Conservation (phyloP, 768 basidiomycete genomes). For the Suillus weaverae region DNA sequence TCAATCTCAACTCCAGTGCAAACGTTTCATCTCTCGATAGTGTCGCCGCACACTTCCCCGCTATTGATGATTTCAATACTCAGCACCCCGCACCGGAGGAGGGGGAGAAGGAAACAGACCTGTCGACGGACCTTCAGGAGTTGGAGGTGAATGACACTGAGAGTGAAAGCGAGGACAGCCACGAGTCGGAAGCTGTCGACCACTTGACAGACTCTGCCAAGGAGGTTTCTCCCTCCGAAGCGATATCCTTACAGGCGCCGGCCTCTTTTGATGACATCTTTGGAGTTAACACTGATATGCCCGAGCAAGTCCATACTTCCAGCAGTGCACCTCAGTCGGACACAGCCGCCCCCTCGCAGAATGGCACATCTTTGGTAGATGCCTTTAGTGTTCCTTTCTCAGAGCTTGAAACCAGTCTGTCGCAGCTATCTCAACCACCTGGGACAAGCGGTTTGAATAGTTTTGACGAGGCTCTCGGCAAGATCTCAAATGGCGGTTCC, state of each 20-base stretch:
- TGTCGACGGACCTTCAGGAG: conserved; percentile 55
- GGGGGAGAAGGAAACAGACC: conserved; percentile 45
- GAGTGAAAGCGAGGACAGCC: conserved; percentile 44
- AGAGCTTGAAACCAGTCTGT: conserved; percentile 18
- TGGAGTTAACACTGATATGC: conserved; percentile 32
- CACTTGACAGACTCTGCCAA: conserved; percentile 1
- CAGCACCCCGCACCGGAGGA: conserved; percentile 14
- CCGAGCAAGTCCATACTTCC: conserved; percentile 23
- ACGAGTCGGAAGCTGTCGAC: conserved; percentile 18
- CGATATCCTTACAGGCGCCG: conserved; percentile 9
- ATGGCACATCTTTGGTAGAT: conserved; percentile 30
- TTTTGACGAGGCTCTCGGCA: conserved; percentile 76
- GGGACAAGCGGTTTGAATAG: conserved; percentile 44
- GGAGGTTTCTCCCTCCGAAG: conserved; percentile 12
- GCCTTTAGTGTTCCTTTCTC: conserved; percentile 39
- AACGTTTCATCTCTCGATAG: conserved; percentile 28
- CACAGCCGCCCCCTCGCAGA: conserved; percentile 17
- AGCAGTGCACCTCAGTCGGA: conserved; percentile 20
- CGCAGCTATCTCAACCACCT: conserved; percentile 19
- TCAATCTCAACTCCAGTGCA: conserved; percentile 15
- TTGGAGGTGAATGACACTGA: conserved; percentile 59
- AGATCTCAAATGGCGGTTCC: conserved; percentile 42
- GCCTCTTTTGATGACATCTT: conserved; percentile 60
- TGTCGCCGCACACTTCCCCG: conserved; percentile 36
- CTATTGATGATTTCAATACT: conserved; percentile 31